These are phyloP conservation scores for Epichloe brachyelytri DNA, from an alignment of 2,329 filamentous ascomycete genomes.

Conservation along the genomic window DNA sequence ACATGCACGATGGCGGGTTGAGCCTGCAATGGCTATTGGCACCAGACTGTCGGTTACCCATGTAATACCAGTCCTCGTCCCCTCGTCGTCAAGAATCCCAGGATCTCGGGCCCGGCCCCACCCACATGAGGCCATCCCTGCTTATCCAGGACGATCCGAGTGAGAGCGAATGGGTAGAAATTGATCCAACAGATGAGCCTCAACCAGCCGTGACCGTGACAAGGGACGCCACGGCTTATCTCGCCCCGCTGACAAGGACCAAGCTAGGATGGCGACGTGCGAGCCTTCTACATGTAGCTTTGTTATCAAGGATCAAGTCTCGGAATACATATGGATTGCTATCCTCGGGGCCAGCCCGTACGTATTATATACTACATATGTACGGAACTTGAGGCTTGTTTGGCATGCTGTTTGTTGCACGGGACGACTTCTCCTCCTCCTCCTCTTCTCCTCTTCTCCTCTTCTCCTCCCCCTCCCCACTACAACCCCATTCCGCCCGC, in stretches of 20 bases:
- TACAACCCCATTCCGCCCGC: neutral
- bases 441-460: neutral
- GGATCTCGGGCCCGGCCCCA: neutral
- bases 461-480: neutral
- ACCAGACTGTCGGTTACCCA: constrained; percentile 11
- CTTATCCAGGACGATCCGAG: neutral
- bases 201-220: too few species aligned
- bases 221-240: too few species aligned
- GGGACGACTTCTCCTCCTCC: too few species aligned
- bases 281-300: neutral
- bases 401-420: neutral
- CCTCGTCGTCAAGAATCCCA: neutral
- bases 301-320: neutral
- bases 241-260: too few species aligned
- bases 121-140: constrained; percentile 5
- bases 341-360: neutral
- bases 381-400: neutral
- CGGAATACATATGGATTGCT: neutral
- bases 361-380: too few species aligned
- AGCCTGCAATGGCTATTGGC: constrained; percentile 8
- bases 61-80: neutral
- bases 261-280: neutral
- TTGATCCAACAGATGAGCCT: neutral
- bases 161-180: neutral
- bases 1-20: constrained; percentile 2